Base-by-base conservation (phyloP, 2,329 filamentous ascomycete genomes). In the Penicillium sp. region DNA sequence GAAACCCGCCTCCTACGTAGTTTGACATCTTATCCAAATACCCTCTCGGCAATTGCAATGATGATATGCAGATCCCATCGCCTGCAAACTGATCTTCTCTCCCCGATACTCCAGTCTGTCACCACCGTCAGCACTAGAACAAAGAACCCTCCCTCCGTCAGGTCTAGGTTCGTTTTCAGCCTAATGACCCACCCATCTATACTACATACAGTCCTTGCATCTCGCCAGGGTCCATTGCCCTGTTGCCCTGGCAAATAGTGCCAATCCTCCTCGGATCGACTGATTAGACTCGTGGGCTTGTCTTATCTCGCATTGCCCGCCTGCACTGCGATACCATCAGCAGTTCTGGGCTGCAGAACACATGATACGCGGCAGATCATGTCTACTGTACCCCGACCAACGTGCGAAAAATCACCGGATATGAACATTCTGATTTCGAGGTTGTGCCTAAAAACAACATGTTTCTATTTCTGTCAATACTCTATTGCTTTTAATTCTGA, bases 221-320 rank as follows among this genome's bases (percentile, higher is more conserved):
- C 35, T 40, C 53, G 56, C 53, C 53, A 61, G 40, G 45, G 28
- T 6, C 12, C 10, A 10, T 33, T 33, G 30, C 30, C 28, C 58
- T 19, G 42, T 58, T 58, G 35, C 50, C 42, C 35, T 22, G 44
- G 40, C 44, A 35, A 42, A 45, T 37, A 38, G 53, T 40, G 50
- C 49, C 30, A 38, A 30, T 8, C 4, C 9, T n/a, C 45, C 30
- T n/a, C 49, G 12, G 30, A 51, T 51, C 49, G 9, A 17, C 37
- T 50, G 42, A 54, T 61, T 37, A 49, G 57, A 54, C 60, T 68
- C 22, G 58, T 54, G 10, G 12, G n/a, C 45, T 37, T 59, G 63
- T 65, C 64, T 65, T 61, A 66, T 68, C 67, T 67, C 55, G 67
- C 66, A 66, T 59, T 45, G 17, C 2, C 57, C 49, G 19, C 35